Evolutionary conservation across 768 basidiomycete species (phyloP).

Genomic region (Tulasnella calospora): DNA sequence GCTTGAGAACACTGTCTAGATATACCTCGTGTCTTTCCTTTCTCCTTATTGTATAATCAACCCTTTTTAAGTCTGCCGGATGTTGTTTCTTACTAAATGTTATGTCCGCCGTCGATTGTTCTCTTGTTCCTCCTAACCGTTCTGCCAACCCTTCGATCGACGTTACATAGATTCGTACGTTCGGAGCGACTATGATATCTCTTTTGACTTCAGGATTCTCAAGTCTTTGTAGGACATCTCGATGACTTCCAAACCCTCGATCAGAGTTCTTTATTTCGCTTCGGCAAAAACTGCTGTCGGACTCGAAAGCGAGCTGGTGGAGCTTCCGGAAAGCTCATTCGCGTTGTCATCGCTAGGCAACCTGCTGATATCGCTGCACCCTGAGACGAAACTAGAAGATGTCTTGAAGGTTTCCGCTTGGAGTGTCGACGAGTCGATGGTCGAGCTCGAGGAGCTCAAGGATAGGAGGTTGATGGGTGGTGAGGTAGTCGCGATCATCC

Average conservation of each 20-base stretch:
- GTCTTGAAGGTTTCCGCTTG: constrained; percentile 9
- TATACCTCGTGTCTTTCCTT: not conserved
- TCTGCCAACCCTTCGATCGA: not conserved
- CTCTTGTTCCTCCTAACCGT: not conserved
- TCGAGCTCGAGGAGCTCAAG: not conserved
- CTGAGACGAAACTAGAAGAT: not conserved
- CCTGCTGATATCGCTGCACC: not conserved
- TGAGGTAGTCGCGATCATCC: constrained; percentile 22
- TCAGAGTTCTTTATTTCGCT: constrained; percentile 25
- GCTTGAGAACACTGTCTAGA: not conserved
- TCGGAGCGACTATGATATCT: not conserved
- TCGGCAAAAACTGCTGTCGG: constrained; percentile 12
- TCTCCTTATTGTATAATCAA: not conserved
- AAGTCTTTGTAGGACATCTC: no score
- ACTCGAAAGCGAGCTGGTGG: not conserved
- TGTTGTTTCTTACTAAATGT: constrained; percentile 4
- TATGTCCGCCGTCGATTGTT: not conserved
- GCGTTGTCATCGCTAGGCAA: not conserved
- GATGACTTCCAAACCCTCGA: not conserved
- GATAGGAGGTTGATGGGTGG: not conserved
- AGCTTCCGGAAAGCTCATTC: constrained; percentile 1
- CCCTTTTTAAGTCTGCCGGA: not conserved
- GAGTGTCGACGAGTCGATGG: constrained; percentile 19
- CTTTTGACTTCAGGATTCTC: not conserved
- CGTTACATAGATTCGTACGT: not conserved